Percentiles rank a stretch among this genome's conserved stretches.
phyloP scores from a whole-genome alignment of 1,139 yeast species.

The Blastobotrys capitulatus region DNA sequence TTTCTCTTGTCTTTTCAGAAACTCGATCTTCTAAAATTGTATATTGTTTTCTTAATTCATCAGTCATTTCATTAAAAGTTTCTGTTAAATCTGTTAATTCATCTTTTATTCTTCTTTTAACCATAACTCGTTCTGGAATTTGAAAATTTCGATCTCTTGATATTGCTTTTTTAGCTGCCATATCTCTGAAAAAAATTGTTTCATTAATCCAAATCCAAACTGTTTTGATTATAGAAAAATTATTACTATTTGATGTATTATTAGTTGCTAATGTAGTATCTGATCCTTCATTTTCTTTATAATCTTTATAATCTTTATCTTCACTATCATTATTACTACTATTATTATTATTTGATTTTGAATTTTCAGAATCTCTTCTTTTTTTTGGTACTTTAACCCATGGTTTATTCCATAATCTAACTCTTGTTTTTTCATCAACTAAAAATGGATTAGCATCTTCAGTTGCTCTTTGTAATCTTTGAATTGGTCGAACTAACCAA shows the following conservation, averaged over 20 bases:
- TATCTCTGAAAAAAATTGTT: background rate
- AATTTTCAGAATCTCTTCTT: constrained; percentile 1
- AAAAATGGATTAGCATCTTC: constrained; percentile 44
- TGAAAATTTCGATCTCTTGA: constrained; percentile 16
- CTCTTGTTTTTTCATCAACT: constrained; percentile 10
- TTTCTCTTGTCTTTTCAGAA: constrained; percentile 73
- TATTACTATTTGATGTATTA: background rate
- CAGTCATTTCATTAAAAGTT: constrained; percentile 90
- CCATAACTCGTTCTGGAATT: constrained; percentile 31
- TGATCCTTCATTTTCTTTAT: background rate
- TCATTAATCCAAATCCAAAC: constrained; percentile 1
- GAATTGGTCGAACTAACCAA: constrained; percentile 81
- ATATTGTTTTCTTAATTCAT: constrained; percentile 81
- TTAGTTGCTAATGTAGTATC: background rate
- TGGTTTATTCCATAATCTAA: constrained; percentile 16
- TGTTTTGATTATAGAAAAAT: background rate
- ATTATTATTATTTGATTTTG: background rate
- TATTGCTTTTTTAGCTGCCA: background rate
- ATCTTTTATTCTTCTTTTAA: constrained; percentile 48
- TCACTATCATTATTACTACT: background rate
- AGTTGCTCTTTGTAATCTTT: constrained; percentile 77
- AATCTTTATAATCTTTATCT: background rate
- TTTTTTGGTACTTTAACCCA: constrained; percentile 11
- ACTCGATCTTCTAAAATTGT: constrained; percentile 84
- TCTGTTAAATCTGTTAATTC: constrained; percentile 87